Percentiles rank a stretch among this genome's conserved stretches.
phyloP scores from a whole-genome alignment of 2,329 filamentous ascomycete species.

The Beauveria bassiana region DNA sequence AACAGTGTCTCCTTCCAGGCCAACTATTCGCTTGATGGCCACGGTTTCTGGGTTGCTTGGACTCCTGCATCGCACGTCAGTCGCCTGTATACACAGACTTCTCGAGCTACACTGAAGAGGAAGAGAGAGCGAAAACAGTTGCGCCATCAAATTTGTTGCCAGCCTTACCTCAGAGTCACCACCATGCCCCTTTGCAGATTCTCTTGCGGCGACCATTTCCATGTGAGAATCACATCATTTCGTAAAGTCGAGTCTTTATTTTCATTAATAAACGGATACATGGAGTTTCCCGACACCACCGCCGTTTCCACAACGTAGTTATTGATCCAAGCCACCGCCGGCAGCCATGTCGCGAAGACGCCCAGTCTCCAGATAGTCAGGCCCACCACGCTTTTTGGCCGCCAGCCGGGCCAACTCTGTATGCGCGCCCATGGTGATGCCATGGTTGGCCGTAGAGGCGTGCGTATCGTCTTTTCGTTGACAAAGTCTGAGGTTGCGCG shows the following conservation, averaged over 20 bases:
- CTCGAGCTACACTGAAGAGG: background rate
- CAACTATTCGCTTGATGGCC: conserved; percentile 77
- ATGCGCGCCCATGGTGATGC: conserved; percentile 31
- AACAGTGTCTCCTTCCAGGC: conserved; percentile 70
- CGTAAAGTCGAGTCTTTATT: conserved; percentile 49
- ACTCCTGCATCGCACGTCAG: conserved; percentile 42
- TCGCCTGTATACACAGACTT: background rate
- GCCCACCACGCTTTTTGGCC: conserved; percentile 17
- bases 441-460: conserved; percentile 20
- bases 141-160: background rate
- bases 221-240: conserved; percentile 50
- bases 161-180: conserved; percentile 58
- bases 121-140: background rate
- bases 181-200: conserved; percentile 64
- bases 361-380: conserved; percentile 39
- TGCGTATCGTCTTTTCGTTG: background rate
- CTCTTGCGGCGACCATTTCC: conserved; percentile 50
- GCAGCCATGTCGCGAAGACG: conserved; percentile 52
- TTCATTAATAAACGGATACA: conserved; percentile 71
- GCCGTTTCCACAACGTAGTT: conserved; percentile 51
- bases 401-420: conserved; percentile 15
- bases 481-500: background rate
- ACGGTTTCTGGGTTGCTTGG: conserved; percentile 62
- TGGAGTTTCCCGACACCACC: conserved; percentile 55
- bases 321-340: conserved; percentile 54